Evolutionary conservation across 148 eudicot genomes (phyloP).

Genomic region (Gaultheria prostrata): DNA sequence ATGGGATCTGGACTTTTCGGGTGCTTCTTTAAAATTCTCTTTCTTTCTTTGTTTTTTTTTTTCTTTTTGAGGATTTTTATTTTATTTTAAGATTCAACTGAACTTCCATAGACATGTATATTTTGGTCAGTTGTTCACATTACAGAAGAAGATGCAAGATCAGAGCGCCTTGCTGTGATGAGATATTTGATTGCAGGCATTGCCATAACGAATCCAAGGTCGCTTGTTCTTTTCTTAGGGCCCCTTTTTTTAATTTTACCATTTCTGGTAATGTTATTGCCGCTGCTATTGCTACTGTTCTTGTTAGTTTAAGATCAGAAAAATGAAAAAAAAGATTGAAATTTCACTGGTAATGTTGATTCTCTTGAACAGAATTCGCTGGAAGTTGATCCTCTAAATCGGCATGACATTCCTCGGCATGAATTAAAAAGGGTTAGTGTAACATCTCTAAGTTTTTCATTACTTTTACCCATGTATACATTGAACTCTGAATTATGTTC

Average conservation of each 20-base stretch:
- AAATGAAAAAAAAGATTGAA: not conserved
- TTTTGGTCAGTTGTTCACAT: slow-evolving; percentile 57
- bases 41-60: not conserved
- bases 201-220: slow-evolving; percentile 87
- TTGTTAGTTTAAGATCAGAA: not conserved
- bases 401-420: slow-evolving; percentile 76
- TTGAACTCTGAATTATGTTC: not conserved
- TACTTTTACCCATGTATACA: not conserved
- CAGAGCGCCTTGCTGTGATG: slow-evolving; percentile 78
- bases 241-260: not conserved
- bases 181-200: slow-evolving; percentile 69
- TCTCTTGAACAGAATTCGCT: slow-evolving; percentile 54
- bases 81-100: not conserved
- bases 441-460: not conserved
- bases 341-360: not conserved
- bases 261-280: not conserved
- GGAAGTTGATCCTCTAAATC: slow-evolving; percentile 42
- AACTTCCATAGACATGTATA: not conserved
- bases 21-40: not conserved
- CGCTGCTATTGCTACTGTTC: not conserved
- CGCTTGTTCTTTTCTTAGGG: not conserved
- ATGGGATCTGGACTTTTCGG: slow-evolving; percentile 19
- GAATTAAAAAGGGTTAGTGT: slow-evolving; percentile 56
- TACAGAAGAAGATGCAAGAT: slow-evolving; percentile 78
- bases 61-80: not conserved